phyloP scores from a whole-genome alignment of 73 alveolate genomes.

The Paramecium primaurelia region DNA sequence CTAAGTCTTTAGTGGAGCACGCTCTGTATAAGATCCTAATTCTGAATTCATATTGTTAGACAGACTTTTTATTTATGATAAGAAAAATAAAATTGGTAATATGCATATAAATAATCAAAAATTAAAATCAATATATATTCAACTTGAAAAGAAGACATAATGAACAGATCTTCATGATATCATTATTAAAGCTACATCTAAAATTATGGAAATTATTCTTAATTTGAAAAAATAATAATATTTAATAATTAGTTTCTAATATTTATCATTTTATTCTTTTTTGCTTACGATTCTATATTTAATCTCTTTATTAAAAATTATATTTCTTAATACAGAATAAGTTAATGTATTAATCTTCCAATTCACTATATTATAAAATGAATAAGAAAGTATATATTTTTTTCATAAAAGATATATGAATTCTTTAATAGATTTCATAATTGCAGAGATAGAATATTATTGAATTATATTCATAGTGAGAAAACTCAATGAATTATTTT shows the following conservation, averaged over 20 bases:
- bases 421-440: not conserved
- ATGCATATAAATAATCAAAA: not conserved
- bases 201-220: too few relatives aligned
- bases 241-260: too few relatives aligned
- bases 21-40: not conserved
- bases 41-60: not conserved
- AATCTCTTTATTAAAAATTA: too few relatives aligned
- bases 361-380: too few relatives aligned
- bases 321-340: too few relatives aligned
- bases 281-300: too few relatives aligned
- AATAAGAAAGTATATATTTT: too few relatives aligned
- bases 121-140: not conserved
- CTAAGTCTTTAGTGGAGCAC: not conserved
- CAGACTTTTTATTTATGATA: not conserved
- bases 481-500: not conserved
- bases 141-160: not conserved
- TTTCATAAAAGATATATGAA: not conserved
- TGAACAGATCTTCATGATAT: not conserved
- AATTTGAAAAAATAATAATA: too few relatives aligned
- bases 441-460: not conserved
- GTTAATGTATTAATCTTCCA: too few relatives aligned
- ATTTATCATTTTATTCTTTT: not conserved
- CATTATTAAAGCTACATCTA: not conserved
- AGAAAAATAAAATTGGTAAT: not conserved
- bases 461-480: not conserved